phyloP scores from a whole-genome alignment of 257 asterid species.

The Henckelia pumila region DNA sequence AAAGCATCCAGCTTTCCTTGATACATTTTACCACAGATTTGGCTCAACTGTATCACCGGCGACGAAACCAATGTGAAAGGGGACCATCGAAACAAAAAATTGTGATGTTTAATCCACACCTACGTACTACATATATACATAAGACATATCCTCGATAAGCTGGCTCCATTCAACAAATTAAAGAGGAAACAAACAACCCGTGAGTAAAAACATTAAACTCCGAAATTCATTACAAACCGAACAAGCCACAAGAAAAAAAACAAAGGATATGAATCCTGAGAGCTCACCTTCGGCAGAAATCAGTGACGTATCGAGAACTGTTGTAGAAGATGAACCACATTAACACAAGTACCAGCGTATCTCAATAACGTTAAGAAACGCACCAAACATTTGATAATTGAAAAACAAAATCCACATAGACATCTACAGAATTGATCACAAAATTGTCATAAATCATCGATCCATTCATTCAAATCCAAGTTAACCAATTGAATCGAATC shows the following conservation, averaged over 20 bases:
- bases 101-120: background rate
- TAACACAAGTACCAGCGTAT: conserved; percentile 60
- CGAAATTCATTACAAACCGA: conserved; percentile 1
- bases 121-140: too few relatives aligned
- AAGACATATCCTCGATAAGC: too few relatives aligned
- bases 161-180: too few relatives aligned
- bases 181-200: too few relatives aligned
- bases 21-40: background rate
- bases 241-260: background rate
- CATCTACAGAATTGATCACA: background rate
- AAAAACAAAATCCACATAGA: background rate
- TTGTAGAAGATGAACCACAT: conserved; percentile 75
- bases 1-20: conserved; percentile 6
- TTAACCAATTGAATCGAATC: conserved; percentile 20
- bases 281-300: conserved; percentile 49
- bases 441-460: conserved; percentile 1
- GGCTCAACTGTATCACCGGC: background rate
- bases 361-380: conserved; percentile 42
- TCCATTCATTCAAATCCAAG: background rate
- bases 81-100: too few relatives aligned
- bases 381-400: conserved; percentile 14
- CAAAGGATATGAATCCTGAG: background rate
- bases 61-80: too few relatives aligned
- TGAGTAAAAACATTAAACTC: background rate
- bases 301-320: conserved; percentile 47